Percentiles rank a stretch among this genome's conserved stretches.
phyloP scores from a whole-genome alignment of 192 early-diverging fungal genomes.

The Coemansia sp. region DNA sequence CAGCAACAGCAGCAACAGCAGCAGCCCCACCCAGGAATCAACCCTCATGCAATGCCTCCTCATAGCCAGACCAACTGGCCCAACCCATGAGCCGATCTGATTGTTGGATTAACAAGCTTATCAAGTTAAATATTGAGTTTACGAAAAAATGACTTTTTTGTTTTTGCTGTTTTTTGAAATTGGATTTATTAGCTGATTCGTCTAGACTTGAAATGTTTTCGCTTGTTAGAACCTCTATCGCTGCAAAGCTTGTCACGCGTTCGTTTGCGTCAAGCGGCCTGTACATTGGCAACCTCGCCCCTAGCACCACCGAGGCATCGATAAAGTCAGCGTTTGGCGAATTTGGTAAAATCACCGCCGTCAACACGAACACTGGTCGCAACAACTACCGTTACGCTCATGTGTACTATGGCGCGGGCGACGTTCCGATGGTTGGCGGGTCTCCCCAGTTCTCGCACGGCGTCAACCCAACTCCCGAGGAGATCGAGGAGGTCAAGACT shows the following conservation, averaged over 20 bases:
- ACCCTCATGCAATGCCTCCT: conserved; percentile 17
- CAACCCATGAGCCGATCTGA: conserved; percentile 9
- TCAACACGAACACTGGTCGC: conserved; percentile 17
- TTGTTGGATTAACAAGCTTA: background rate
- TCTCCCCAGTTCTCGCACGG: conserved; percentile 7
- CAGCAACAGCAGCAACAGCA: conserved; percentile 32
- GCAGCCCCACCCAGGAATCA: conserved; percentile 29
- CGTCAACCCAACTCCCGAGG: conserved; percentile 17
- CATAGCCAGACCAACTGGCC: conserved; percentile 20
- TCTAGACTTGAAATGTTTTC: conserved; percentile 23
- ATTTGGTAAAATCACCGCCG: conserved; percentile 28
- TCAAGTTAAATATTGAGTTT: background rate
- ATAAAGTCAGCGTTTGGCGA: conserved; percentile 25
- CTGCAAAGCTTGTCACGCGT: conserved; percentile 14
- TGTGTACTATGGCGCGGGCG: conserved; percentile 37
- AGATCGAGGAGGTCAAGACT: conserved; percentile 15
- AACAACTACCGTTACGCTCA: conserved; percentile 27
- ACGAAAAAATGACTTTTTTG: background rate
- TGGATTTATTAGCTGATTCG: background rate
- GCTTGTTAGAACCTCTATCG: conserved; percentile 11
- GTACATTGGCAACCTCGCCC: conserved; percentile 32
- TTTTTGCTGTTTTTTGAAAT: background rate
- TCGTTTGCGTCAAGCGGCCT: conserved; percentile 21
- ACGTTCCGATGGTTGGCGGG: conserved; percentile 20
- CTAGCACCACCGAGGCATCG: background rate